Evolutionary conservation across 345 rosid genomes (phyloP).

Genomic region (Cardamine chenopodiifolia): DNA sequence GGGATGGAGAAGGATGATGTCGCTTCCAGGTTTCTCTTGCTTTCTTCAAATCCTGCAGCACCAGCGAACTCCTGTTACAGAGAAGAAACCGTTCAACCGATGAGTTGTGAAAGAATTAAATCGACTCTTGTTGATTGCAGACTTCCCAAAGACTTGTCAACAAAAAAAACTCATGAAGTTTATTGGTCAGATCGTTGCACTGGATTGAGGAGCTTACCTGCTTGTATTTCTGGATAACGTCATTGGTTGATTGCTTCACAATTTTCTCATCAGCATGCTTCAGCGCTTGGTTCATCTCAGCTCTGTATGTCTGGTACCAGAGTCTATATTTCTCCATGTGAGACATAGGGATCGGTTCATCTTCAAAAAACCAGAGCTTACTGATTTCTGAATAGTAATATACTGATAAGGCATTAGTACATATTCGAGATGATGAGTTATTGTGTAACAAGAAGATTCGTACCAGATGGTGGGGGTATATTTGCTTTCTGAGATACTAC

Average conservation of each 20-base stretch:
- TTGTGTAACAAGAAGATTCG: conserved; percentile 2
- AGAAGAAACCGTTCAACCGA: too few species aligned
- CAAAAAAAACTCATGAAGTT: background rate
- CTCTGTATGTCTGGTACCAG: conserved; percentile 49
- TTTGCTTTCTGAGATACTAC: conserved; percentile 43
- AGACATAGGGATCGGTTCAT: conserved; percentile 17
- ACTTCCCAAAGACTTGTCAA: background rate
- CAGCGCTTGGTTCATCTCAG: conserved; percentile 52
- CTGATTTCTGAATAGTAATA: conserved; percentile 47
- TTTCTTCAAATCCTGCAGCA: too few species aligned
- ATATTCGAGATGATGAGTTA: background rate
- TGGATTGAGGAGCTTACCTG: conserved; percentile 46
- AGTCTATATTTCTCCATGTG: conserved; percentile 40
- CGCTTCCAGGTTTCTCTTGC: too few species aligned
- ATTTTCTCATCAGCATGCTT: background rate
- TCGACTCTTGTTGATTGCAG: background rate
- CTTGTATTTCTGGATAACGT: conserved; percentile 51
- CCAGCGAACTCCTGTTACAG: too few species aligned
- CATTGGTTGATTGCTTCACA: conserved; percentile 39
- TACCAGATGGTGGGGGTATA: conserved; percentile 43
- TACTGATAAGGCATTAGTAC: background rate
- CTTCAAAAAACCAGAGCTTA: conserved; percentile 56
- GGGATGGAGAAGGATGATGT: conserved; percentile 83
- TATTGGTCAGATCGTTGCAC: background rate
- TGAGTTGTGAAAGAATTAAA: background rate